A percentile compares a stretch with the other conserved stretches of the same genome.
These are phyloP conservation scores for Lippia alba DNA, from an alignment of 305 asterid genomes.

Conservation along the genomic window DNA sequence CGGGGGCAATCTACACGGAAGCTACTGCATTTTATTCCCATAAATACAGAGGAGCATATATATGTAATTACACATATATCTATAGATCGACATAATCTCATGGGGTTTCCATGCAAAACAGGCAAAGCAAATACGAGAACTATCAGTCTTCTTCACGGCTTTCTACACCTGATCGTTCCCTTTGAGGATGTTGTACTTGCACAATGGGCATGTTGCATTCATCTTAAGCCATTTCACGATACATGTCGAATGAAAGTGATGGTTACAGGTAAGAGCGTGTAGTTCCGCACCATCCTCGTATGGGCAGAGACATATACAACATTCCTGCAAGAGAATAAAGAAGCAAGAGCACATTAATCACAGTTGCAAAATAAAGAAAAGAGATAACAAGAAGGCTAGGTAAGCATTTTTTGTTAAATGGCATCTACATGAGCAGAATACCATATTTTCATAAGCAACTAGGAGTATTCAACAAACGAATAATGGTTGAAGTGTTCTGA, in stretches of 20 bases:
- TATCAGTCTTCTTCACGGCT: background rate
- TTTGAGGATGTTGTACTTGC: slow-evolving; percentile 95
- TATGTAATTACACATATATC: background rate
- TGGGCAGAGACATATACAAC: slow-evolving; percentile 82
- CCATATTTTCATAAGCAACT: background rate
- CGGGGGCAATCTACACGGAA: slow-evolving; percentile 34
- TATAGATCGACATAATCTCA: no score
- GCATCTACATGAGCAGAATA: background rate
- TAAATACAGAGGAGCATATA: slow-evolving; percentile 6
- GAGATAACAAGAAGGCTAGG: background rate
- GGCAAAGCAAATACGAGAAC: slow-evolving; percentile 25
- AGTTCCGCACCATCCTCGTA: slow-evolving; percentile 85
- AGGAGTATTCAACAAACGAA: no score
- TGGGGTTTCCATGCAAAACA: slow-evolving; percentile 1
- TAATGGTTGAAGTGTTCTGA: no score
- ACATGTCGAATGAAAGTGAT: slow-evolving; percentile 79
- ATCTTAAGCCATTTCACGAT: slow-evolving; percentile 95
- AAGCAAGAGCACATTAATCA: background rate
- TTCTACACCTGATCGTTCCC: slow-evolving; percentile 76
- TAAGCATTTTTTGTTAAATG: background rate
- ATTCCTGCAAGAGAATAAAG: slow-evolving; percentile 62
- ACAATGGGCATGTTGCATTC: slow-evolving; percentile 95
- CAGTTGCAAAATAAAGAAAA: background rate
- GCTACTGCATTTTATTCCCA: slow-evolving; percentile 37
- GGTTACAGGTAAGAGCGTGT: slow-evolving; percentile 83